Evolutionary conservation across 2,329 filamentous ascomycete species (phyloP), one percentile per base, ranked within the genome.

Genomic region (Trichoderma sp.): DNA sequence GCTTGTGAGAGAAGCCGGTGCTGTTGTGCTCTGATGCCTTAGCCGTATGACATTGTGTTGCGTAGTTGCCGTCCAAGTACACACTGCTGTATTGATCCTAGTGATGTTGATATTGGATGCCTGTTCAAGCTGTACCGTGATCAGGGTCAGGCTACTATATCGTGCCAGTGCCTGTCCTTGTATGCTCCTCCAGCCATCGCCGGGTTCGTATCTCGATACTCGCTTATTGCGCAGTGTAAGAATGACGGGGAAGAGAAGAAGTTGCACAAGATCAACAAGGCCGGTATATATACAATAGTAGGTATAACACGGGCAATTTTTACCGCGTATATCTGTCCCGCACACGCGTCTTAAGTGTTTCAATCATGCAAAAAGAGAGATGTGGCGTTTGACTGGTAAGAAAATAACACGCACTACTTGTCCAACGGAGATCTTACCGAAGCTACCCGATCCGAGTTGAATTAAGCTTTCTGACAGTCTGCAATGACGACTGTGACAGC

Each of bases 351-450:
- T 49, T 49, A 2, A 2, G 11, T 10, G 43, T 21, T 21, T 61
- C 58, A 61, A 11, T 13, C 10, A n/a, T 2, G 8, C 58, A 16
- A 19, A 8, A 55, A 6, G 11, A 27, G 24, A 11, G 27, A 56
- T 31, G 53, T 56, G 53, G 53, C 53, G 53, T 33, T 10, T 16
- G 31, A 56, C 16, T 31, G 7, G 29, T 29, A 33, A n/a, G 21
- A 62, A 43, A 35, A 24, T 31, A 6, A 52, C 16, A 35, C 19
- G 27, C 40, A 33, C 47, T 21, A 24, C 47, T 13, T 27, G 27
- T 16, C 52, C 5, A 31, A 55, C n/a, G 21, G 47, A 53, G 47
- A 63, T 63, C 60, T 52, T 52, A 31, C 47, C 60, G 60, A 63
- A n/a, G 31, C 13, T 53, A 63, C 24, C 60, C 60, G 43, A 62